phyloP scores from a whole-genome alignment of 257 asterid species.

The Petunia axillaris region DNA sequence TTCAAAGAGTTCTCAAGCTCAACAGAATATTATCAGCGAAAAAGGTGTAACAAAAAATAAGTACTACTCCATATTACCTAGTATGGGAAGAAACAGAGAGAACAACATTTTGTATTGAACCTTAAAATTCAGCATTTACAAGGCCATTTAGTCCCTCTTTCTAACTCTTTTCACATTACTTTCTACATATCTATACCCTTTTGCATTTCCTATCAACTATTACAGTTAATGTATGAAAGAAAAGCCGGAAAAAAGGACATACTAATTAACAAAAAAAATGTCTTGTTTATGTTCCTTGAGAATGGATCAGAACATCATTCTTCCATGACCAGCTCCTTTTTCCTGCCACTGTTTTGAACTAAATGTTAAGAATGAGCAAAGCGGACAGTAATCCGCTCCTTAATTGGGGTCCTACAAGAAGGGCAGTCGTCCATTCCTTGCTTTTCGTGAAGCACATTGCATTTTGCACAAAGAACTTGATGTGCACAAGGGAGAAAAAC shows the following conservation, averaged over 20 bases:
- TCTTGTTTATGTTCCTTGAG: background rate
- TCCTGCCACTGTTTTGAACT: background rate
- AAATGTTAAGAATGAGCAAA: conserved; percentile 34
- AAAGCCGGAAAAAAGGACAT: conserved; percentile 1
- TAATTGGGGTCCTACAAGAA: conserved; percentile 69
- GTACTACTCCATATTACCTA: background rate
- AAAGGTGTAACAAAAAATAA: background rate
- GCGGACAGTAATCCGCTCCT: conserved; percentile 50
- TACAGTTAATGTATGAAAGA: background rate
- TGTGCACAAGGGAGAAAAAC: conserved; percentile 87
- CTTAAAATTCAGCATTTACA: conserved; percentile 19
- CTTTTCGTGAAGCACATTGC: conserved; percentile 61
- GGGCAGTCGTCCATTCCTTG: conserved; percentile 77
- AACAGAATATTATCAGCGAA: background rate
- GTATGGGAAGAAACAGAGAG: background rate
- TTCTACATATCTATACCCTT: conserved; percentile 20
- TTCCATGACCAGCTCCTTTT: conserved; percentile 6
- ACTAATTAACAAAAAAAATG: background rate
- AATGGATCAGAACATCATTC: background rate
- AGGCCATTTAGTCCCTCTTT: background rate
- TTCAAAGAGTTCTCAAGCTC: background rate
- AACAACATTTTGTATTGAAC: conserved; percentile 19
- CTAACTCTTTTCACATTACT: conserved; percentile 2
- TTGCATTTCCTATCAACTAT: conserved; percentile 3
- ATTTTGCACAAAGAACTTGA: conserved; percentile 70